A percentile compares a stretch with the other conserved stretches of the same genome.
phyloP scores from a whole-genome alignment of 306 rosid species.

The Vachellia pachyceras region DNA sequence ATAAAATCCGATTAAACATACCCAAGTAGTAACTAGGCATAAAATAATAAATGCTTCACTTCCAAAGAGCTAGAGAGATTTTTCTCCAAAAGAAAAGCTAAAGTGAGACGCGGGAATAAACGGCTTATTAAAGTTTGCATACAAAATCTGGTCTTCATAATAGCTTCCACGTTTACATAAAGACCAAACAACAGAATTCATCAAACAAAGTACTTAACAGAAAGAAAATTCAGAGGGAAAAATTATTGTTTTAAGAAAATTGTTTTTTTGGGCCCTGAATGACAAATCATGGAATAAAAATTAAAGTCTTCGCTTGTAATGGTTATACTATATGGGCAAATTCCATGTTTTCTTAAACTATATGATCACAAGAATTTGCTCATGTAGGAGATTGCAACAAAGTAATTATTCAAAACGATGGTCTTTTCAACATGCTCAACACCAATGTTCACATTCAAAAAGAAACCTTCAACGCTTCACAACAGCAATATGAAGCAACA shows the following conservation, averaged over 20 bases:
- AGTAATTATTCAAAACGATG: constrained; percentile 7
- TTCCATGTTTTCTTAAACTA: constrained; percentile 19
- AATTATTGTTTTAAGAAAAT: background rate
- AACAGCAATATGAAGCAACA: background rate
- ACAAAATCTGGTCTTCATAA: background rate
- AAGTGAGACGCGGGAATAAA: background rate
- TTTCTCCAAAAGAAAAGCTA: background rate
- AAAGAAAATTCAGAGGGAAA: background rate
- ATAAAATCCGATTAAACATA: constrained; percentile 1
- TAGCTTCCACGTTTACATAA: too few species aligned
- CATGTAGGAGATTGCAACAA: background rate
- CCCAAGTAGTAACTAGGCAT: background rate
- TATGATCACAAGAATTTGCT: background rate
- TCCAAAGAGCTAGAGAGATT: constrained; percentile 13
- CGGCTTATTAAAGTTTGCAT: background rate
- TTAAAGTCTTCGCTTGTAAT: background rate
- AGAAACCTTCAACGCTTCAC: background rate
- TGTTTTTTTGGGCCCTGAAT: background rate
- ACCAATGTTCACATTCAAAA: constrained; percentile 13
- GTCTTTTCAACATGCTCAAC: constrained; percentile 11
- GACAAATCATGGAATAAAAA: too few species aligned
- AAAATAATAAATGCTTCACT: constrained; percentile 17
- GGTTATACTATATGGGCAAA: background rate
- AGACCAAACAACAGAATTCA: constrained; percentile 17
- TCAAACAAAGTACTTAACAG: constrained; percentile 14